These are phyloP conservation scores for Trichophyton mentagrophytes DNA, from an alignment of 2,329 filamentous ascomycete genomes.

Conservation along the genomic window DNA sequence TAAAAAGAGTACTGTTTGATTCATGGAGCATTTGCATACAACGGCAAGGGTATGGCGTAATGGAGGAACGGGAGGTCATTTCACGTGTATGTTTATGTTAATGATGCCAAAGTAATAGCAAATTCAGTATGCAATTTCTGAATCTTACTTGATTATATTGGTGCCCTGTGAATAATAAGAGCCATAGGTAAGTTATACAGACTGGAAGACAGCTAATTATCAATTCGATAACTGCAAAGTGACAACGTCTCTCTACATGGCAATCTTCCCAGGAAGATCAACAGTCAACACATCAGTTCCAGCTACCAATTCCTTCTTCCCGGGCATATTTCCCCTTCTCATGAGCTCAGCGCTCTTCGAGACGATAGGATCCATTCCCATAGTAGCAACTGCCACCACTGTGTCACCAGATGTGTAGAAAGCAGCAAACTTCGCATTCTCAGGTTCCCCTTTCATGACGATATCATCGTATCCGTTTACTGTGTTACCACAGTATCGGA, in stretches of 20 bases:
- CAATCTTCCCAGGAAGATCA: conserved; percentile 8
- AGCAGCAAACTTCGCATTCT: conserved; percentile 69
- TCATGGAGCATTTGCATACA: neutral
- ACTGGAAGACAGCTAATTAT: too few species aligned
- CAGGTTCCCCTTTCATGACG: conserved; percentile 62
- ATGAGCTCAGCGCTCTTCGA: conserved; percentile 72
- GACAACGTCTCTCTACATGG: conserved; percentile 3
- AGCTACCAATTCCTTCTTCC: conserved; percentile 60
- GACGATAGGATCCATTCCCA: conserved; percentile 84
- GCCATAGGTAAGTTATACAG: too few species aligned
- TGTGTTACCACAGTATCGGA: conserved; percentile 89
- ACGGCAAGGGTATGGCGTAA: neutral
- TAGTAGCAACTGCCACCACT: conserved; percentile 79
- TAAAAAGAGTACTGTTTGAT: neutral
- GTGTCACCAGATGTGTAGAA: conserved; percentile 81
- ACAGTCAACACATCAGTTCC: conserved; percentile 30
- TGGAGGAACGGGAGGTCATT: neutral
- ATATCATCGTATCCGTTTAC: conserved; percentile 72
- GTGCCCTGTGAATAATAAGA: too few species aligned
- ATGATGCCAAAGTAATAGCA: too few species aligned
- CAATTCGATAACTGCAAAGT: neutral
- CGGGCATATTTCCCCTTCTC: conserved; percentile 67
- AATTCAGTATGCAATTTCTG: too few species aligned
- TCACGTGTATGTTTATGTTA: neutral
- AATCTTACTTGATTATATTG: too few species aligned